Percentiles rank a stretch among this genome's conserved stretches.
These are phyloP conservation scores for Zanthoxylum bungeanum DNA, from an alignment of 345 rosid species.

Conservation along the genomic window DNA sequence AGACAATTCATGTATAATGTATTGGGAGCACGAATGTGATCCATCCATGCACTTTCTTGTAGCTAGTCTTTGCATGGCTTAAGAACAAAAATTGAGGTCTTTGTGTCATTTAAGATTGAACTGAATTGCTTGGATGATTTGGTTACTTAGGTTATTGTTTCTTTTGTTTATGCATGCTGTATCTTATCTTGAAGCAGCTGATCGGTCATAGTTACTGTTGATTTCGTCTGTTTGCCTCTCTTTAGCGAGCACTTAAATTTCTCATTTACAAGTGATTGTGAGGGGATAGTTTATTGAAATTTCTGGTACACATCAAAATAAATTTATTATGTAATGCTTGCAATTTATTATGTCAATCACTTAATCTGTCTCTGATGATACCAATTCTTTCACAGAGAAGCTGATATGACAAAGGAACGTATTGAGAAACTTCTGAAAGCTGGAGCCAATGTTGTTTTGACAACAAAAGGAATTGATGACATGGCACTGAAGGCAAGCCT, in stretches of 20 bases:
- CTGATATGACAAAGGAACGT: slow-evolving; percentile 94
- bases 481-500: slow-evolving; percentile 87
- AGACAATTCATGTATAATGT: neutral
- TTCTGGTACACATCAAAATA: neutral
- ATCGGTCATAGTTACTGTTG: neutral
- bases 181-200: neutral
- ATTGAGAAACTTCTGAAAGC: slow-evolving; percentile 89
- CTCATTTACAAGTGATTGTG: neutral
- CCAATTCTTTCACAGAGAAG: slow-evolving; percentile 59
- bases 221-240: neutral
- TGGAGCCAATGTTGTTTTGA: slow-evolving; percentile 92
- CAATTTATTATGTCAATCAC: neutral
- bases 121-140: neutral
- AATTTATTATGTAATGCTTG: neutral
- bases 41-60: neutral
- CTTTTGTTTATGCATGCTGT: neutral
- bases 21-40: neutral
- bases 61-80: neutral
- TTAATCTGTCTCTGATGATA: slow-evolving; percentile 5
- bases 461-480: slow-evolving; percentile 97
- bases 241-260: neutral
- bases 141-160: neutral
- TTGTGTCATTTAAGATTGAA: neutral
- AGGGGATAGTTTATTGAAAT: neutral
- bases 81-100: neutral